Conservation (phyloP, 1,284 basidiomycete species). For the Ceratobasidium sp. region DNA sequence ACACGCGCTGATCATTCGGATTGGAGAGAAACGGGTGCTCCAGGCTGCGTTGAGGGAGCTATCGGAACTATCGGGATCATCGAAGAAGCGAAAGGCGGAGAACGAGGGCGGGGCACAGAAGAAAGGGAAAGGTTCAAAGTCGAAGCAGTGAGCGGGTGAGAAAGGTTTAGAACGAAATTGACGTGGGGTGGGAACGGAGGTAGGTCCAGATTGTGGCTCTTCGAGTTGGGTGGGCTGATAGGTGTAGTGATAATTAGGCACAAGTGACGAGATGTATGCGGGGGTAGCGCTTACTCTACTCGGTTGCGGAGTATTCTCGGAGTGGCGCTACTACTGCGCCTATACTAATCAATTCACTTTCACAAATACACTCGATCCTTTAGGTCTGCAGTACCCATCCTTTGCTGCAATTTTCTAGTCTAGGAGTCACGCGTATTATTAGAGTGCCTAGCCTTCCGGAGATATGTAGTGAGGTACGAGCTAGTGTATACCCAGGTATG, state of each 20-base stretch:
- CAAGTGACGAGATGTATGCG: neutral
- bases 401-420: neutral
- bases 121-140: slow-evolving; percentile 4
- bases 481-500: neutral
- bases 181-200: slow-evolving; percentile 3
- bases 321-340: neutral
- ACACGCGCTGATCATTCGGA: slow-evolving; percentile 78
- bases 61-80: slow-evolving; percentile 1
- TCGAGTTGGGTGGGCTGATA: neutral
- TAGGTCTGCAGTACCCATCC: neutral
- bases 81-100: slow-evolving; percentile 42
- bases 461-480: neutral
- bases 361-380: neutral
- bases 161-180: neutral
- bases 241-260: neutral
- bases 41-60: slow-evolving; percentile 56
- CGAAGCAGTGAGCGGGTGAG: slow-evolving; percentile 5
- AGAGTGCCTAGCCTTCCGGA: neutral
- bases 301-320: slow-evolving; percentile 20
- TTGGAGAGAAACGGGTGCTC: slow-evolving; percentile 85
- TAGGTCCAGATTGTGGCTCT: neutral
- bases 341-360: no score
- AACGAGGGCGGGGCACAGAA: slow-evolving; percentile 30
- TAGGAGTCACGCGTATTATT: neutral
- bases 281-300: neutral